Evolutionary conservation across 2,329 filamentous ascomycete species (phyloP).

Genomic region (Fusarium miscanthi): DNA sequence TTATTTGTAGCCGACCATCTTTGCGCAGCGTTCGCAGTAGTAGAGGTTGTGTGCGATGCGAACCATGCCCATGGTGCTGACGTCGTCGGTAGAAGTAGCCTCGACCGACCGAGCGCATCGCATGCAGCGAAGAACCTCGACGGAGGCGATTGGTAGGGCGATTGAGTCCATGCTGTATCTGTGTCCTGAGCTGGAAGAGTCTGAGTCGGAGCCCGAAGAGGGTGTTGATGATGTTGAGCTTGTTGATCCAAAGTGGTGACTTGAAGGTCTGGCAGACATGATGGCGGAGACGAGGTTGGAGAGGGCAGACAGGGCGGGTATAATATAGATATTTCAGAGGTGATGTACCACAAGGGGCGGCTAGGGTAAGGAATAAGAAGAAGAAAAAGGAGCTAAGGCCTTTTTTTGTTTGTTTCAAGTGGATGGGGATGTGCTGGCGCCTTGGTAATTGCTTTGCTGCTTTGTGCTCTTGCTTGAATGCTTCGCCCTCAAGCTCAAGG

Average conservation of each 20-base stretch:
- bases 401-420: conserved; percentile 29
- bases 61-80: conserved; percentile 69
- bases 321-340: conserved; percentile 36
- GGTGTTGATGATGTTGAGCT: conserved; percentile 37
- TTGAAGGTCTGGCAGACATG: conserved; percentile 37
- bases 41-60: conserved; percentile 73
- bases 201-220: conserved; percentile 38
- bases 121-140: conserved; percentile 71
- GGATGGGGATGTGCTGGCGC: conserved; percentile 36
- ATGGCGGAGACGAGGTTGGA: conserved; percentile 18
- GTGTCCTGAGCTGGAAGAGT: conserved; percentile 47
- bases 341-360: conserved; percentile 4
- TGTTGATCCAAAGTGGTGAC: conserved; percentile 40
- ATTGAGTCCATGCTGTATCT: conserved; percentile 63
- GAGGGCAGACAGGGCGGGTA: conserved; percentile 20
- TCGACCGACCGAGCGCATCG: conserved; percentile 70
- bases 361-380: background rate
- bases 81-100: conserved; percentile 70
- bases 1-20: conserved; percentile 72
- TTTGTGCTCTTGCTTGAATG: conserved; percentile 13
- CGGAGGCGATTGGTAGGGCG: conserved; percentile 60
- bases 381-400: conserved; percentile 19
- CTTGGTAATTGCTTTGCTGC: conserved; percentile 10
- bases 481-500: conserved; percentile 34
- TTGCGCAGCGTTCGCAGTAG: conserved; percentile 73